Evolutionary conservation across 2,329 filamentous ascomycete genomes (phyloP).

Genomic region (Stachybotrys echinatus): DNA sequence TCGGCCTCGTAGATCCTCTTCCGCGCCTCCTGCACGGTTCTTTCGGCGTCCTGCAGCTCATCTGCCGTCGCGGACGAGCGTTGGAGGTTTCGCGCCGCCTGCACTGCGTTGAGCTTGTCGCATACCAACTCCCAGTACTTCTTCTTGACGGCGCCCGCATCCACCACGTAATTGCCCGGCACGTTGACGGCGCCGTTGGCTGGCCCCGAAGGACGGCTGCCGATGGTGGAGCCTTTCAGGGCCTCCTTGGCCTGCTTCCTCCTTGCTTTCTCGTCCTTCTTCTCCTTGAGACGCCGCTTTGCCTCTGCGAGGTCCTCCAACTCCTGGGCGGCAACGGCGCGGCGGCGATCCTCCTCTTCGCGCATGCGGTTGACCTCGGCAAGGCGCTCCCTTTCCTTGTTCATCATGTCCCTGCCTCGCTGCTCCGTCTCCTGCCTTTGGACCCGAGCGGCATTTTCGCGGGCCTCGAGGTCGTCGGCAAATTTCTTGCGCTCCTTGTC

Average conservation of each 20-base stretch:
- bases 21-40: constrained; percentile 21
- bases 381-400: constrained; percentile 30
- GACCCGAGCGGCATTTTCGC: constrained; percentile 63
- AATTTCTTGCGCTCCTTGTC: constrained; percentile 68
- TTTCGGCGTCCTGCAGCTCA: constrained; percentile 22
- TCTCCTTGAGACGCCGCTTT: constrained; percentile 29
- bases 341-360: constrained; percentile 28
- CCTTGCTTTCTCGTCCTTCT: constrained; percentile 33
- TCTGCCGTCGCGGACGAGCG: constrained; percentile 17
- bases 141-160: constrained; percentile 21
- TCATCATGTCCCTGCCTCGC: constrained; percentile 23
- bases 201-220: constrained; percentile 16
- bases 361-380: constrained; percentile 30
- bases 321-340: constrained; percentile 31
- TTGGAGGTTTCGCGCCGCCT: constrained; percentile 25
- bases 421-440: constrained; percentile 45
- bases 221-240: constrained; percentile 17
- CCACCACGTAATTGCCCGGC: constrained; percentile 27
- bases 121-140: constrained; percentile 35
- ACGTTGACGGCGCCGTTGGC: constrained; percentile 27
- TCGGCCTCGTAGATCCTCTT: constrained; percentile 30
- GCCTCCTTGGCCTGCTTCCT: constrained; percentile 30
- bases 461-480: constrained; percentile 79
- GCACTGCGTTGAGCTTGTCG: constrained; percentile 34
- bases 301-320: constrained; percentile 32